Evolutionary conservation across 2,329 filamentous ascomycete genomes (phyloP).

Genomic region (Eutypella sp.): DNA sequence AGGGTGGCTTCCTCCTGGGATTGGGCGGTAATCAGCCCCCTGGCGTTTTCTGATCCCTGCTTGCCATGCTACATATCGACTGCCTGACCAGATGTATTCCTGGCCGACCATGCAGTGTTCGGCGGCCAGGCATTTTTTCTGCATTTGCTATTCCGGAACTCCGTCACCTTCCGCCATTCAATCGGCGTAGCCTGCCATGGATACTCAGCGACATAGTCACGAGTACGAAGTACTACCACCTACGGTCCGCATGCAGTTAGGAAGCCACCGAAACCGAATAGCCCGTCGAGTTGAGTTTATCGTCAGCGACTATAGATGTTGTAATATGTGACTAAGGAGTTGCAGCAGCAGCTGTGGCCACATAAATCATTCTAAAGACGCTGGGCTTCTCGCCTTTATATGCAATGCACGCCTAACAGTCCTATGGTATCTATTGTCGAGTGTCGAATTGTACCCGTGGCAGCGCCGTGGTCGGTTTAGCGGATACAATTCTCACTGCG

Average conservation of each 20-base stretch:
- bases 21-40: background rate
- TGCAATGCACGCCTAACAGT: background rate
- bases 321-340: background rate
- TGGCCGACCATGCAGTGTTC: constrained; percentile 16
- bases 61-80: constrained; percentile 9
- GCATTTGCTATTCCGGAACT: constrained; percentile 17
- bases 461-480: background rate
- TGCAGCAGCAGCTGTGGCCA: background rate
- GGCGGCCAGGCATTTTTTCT: constrained; percentile 14
- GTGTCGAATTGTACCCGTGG: background rate
- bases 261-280: background rate
- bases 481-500: background rate
- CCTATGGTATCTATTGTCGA: background rate
- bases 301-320: too few species aligned
- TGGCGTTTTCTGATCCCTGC: constrained; percentile 6
- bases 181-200: background rate
- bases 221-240: background rate
- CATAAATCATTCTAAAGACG: too few species aligned
- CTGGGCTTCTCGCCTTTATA: background rate
- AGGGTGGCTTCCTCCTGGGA: background rate
- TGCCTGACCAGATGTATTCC: background rate
- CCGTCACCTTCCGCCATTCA: constrained; percentile 12
- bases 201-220: background rate
- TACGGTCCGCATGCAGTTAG: background rate
- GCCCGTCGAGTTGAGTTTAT: background rate